phyloP scores from a whole-genome alignment of 345 rosid species.

The Acer saccharum region DNA sequence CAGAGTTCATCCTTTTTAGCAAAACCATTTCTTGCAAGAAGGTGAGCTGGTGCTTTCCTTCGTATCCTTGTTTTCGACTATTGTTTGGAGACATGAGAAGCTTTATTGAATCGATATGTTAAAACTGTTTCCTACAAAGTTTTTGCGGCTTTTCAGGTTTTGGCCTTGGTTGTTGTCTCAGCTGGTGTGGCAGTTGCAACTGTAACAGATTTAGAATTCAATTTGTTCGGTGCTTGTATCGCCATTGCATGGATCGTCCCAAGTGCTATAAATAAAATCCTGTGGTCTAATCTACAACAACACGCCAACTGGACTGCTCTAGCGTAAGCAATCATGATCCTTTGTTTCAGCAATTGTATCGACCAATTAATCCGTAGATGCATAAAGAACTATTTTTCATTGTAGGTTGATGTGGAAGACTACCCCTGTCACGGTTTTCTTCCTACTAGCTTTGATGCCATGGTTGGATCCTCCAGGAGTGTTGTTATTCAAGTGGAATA shows the following conservation, averaged over 20 bases:
- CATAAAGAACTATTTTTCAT: not conserved
- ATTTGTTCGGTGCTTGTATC: conserved; percentile 72
- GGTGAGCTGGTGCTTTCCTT: conserved; percentile 34
- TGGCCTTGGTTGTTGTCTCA: conserved; percentile 72
- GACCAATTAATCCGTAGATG: not conserved
- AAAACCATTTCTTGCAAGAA: conserved; percentile 65
- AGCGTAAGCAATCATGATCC: conserved; percentile 48
- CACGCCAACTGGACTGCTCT: conserved; percentile 93
- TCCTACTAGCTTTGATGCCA: conserved; percentile 83
- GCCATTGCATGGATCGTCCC: conserved; percentile 91
- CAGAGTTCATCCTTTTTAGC: conserved; percentile 70
- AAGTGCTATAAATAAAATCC: conserved; percentile 82
- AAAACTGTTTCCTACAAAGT: not conserved
- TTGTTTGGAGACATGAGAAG: not conserved
- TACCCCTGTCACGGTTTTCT: conserved; percentile 78
- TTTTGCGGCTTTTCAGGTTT: conserved; percentile 46
- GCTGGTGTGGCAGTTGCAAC: conserved; percentile 90
- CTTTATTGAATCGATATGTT: not conserved
- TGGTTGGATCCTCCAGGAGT: conserved; percentile 97
- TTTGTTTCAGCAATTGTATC: not conserved
- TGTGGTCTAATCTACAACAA: conserved; percentile 94
- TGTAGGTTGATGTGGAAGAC: conserved; percentile 99
- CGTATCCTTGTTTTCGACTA: not conserved
- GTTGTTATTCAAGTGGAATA: conserved; percentile 74
- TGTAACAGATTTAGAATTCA: conserved; percentile 85